Percentiles rank a stretch among this genome's conserved stretches.
Conservation (phyloP, 352 stramenopile genomes). For the Pythium vanterpoolii region DNA sequence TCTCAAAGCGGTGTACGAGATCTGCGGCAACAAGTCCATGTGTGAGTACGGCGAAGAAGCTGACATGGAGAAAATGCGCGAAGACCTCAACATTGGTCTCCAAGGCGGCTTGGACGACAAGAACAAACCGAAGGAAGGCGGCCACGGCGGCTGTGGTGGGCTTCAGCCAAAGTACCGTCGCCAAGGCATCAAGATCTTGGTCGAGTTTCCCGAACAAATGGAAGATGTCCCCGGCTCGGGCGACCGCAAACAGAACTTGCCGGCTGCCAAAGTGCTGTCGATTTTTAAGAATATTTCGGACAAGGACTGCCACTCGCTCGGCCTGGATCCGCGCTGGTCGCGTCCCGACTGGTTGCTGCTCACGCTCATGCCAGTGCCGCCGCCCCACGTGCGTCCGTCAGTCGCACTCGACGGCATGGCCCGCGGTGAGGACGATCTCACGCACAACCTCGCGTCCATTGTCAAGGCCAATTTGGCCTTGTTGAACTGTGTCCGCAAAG, state of each 20-base stretch:
- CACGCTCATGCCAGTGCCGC: constrained; percentile 97
- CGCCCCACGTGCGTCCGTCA: constrained; percentile 96
- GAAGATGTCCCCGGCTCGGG: constrained; percentile 91
- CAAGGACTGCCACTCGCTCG: constrained; percentile 94
- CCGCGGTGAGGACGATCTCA: constrained; percentile 98
- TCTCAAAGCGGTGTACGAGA: constrained; percentile 93
- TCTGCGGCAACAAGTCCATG: constrained; percentile 91
- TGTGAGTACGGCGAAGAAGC: constrained; percentile 82
- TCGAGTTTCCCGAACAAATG: constrained; percentile 95
- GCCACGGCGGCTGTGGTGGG: constrained; percentile 76
- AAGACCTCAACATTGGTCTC: constrained; percentile 83
- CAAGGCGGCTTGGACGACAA: constrained; percentile 82
- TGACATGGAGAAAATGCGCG: constrained; percentile 88
- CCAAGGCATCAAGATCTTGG: constrained; percentile 93
- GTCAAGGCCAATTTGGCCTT: constrained; percentile 98
- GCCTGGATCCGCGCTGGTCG: constrained; percentile 93
- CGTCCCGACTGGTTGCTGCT: constrained; percentile 99
- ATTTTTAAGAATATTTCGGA: constrained; percentile 98
- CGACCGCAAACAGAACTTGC: constrained; percentile 97
- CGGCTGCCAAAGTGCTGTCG: constrained; percentile 92
- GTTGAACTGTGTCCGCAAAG: constrained; percentile 94
- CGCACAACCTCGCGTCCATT: constrained; percentile 97
- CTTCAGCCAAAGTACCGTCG: constrained; percentile 96
- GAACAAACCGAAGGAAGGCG: constrained; percentile 75
- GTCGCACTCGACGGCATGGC: constrained; percentile 94